phyloP scores from a whole-genome alignment of 2,329 filamentous ascomycete genomes.

The Trichoderma breve region DNA sequence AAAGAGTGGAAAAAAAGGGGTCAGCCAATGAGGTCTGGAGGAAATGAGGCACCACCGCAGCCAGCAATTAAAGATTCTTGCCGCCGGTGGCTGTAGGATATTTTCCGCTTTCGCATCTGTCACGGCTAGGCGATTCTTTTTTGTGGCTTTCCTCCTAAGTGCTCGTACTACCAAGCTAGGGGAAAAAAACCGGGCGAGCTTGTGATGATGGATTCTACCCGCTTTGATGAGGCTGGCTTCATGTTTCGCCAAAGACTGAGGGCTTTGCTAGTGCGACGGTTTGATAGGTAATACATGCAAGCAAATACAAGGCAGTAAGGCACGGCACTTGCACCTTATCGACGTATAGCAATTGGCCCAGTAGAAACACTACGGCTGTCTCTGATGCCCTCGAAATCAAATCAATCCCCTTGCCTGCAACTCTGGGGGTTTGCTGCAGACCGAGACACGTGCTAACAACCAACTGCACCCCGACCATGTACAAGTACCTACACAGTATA shows the following conservation, averaged over 20 bases:
- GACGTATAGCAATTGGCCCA: neutral
- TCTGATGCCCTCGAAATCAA: neutral
- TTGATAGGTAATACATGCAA: neutral
- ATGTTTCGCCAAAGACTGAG: neutral
- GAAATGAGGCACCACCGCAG: slow-evolving; percentile 7
- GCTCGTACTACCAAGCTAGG: neutral
- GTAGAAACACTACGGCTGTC: neutral
- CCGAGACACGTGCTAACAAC: slow-evolving; percentile 14
- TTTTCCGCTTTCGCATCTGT: neutral
- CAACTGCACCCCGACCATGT: slow-evolving; percentile 4
- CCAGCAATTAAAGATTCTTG: neutral
- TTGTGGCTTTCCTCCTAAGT: neutral
- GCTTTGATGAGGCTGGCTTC: neutral
- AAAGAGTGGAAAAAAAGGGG: slow-evolving; percentile 12
- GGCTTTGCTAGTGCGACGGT: neutral
- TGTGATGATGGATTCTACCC: neutral
- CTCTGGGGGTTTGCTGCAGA: slow-evolving; percentile 8
- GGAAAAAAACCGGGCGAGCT: neutral
- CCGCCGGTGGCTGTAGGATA: neutral
- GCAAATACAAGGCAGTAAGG: neutral
- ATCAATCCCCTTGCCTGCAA: neutral
- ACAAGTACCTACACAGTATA: neutral
- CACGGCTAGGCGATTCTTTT: neutral
- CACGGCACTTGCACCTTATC: neutral
- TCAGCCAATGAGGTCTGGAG: neutral